Conservation (phyloP, 1,284 basidiomycete species). For the Entoloma clypeatum region DNA sequence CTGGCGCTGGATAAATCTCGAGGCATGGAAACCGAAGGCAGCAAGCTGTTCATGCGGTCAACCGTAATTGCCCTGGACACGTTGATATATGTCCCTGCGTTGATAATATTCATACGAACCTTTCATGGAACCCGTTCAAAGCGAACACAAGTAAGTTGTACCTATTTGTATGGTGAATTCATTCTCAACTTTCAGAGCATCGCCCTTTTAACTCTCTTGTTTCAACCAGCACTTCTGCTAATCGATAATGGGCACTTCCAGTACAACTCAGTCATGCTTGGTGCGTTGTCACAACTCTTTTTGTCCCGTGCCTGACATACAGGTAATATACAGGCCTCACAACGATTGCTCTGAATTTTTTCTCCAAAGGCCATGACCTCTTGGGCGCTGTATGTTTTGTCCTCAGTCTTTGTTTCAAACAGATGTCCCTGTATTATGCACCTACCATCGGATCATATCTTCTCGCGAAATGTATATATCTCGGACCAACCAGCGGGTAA, state of each 20-base stretch:
- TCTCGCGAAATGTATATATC: slow-evolving; percentile 75
- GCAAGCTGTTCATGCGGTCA: slow-evolving; percentile 77
- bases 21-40: slow-evolving; percentile 67
- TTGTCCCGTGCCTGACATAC: slow-evolving; percentile 5
- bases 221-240: slow-evolving; percentile 81
- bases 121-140: slow-evolving; percentile 67
- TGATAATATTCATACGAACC: slow-evolving; percentile 55
- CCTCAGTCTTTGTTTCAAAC: slow-evolving; percentile 85
- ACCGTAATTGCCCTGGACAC: slow-evolving; percentile 72
- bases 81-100: slow-evolving; percentile 73
- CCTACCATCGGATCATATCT: slow-evolving; percentile 86
- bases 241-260: slow-evolving; percentile 95
- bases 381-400: slow-evolving; percentile 81
- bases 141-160: slow-evolving; percentile 59
- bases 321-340: slow-evolving; percentile 53
- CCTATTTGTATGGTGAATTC: neutral
- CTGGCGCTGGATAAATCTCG: slow-evolving; percentile 72
- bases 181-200: slow-evolving; percentile 46
- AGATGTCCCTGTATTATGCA: slow-evolving; percentile 93
- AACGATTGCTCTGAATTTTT: slow-evolving; percentile 65
- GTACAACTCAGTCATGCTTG: slow-evolving; percentile 89
- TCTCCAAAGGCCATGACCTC: slow-evolving; percentile 66
- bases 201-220: slow-evolving; percentile 68
- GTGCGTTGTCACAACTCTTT: slow-evolving; percentile 33
- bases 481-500: slow-evolving; percentile 67